Conservation (phyloP, 306 rosid genomes). For the Sechiopsis laciniata region DNA sequence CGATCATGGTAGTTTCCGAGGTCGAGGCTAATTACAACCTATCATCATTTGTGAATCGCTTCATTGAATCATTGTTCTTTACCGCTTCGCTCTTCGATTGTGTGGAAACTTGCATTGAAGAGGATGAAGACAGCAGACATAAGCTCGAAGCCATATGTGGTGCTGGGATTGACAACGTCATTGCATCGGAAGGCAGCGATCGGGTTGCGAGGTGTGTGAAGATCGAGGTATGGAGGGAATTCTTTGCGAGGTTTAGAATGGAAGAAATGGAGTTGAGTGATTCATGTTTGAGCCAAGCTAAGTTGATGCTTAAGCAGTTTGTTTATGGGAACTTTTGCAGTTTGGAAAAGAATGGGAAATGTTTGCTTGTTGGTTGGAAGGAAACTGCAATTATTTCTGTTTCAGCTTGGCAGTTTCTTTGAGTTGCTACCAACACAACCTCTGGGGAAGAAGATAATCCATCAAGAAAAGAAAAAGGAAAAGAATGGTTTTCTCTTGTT, state of each 20-base stretch:
- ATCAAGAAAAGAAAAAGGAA: too few relatives aligned
- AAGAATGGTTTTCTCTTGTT: background rate
- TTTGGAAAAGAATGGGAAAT: conserved; percentile 37
- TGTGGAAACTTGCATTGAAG: conserved; percentile 38
- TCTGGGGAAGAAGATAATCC: background rate
- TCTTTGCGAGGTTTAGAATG: conserved; percentile 57
- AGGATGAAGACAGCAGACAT: conserved; percentile 30
- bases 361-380: conserved; percentile 60
- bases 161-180: conserved; percentile 43
- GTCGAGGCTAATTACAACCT: conserved; percentile 55
- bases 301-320: conserved; percentile 39
- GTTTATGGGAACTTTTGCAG: conserved; percentile 40
- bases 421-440: conserved; percentile 15
- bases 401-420: conserved; percentile 69
- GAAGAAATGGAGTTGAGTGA: conserved; percentile 51
- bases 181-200: conserved; percentile 49
- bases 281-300: conserved; percentile 51
- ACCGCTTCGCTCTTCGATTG: conserved; percentile 51
- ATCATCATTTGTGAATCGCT: conserved; percentile 58
- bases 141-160: conserved; percentile 28
- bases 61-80: conserved; percentile 52
- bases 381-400: conserved; percentile 61
- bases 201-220: conserved; percentile 48
- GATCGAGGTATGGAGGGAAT: conserved; percentile 71
- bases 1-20: conserved; percentile 53